Conservation (phyloP, 768 basidiomycete species). For the Leccinum obscurum region DNA sequence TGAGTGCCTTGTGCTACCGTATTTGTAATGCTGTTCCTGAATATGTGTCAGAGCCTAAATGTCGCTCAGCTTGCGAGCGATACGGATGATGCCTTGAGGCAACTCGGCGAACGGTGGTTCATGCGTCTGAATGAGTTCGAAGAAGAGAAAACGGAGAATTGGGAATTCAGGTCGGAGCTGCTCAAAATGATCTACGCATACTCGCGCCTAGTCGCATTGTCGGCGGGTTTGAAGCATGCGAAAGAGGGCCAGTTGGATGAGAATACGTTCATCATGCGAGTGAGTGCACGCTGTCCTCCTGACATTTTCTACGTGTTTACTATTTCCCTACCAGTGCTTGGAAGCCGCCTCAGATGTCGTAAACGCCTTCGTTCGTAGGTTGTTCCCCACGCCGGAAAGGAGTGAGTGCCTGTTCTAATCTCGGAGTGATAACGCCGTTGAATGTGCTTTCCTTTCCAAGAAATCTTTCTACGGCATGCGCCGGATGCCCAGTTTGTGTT, state of each 20-base stretch:
- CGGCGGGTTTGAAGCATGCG: conserved; percentile 77
- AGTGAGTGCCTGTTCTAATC: conserved; percentile 37
- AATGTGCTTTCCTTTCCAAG: conserved; percentile 31
- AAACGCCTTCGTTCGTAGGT: conserved; percentile 54
- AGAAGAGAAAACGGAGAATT: conserved; percentile 49
- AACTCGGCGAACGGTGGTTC: conserved; percentile 57
- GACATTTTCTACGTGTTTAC: background rate
- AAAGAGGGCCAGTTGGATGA: conserved; percentile 57
- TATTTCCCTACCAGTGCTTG: conserved; percentile 49
- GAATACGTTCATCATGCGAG: conserved; percentile 64
- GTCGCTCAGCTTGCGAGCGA: conserved; percentile 63
- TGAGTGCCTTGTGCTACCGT: conserved; percentile 18
- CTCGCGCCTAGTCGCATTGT: conserved; percentile 64
- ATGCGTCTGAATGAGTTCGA: conserved; percentile 50
- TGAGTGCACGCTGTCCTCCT: conserved; percentile 36
- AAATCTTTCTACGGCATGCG: conserved; percentile 63
- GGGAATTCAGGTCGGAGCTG: conserved; percentile 60
- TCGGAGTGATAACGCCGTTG: background rate
- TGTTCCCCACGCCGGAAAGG: conserved; percentile 52
- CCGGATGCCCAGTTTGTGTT: conserved; percentile 82
- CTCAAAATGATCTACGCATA: conserved; percentile 67
- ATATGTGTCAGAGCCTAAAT: conserved; percentile 50
- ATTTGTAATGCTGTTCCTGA: conserved; percentile 4
- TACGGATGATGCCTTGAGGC: conserved; percentile 68
- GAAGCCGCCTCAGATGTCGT: conserved; percentile 68